Evolutionary conservation across 305 asterid genomes (phyloP), one percentile per base, ranked within the genome.

Genomic region (Fraxinus angustifolia): DNA sequence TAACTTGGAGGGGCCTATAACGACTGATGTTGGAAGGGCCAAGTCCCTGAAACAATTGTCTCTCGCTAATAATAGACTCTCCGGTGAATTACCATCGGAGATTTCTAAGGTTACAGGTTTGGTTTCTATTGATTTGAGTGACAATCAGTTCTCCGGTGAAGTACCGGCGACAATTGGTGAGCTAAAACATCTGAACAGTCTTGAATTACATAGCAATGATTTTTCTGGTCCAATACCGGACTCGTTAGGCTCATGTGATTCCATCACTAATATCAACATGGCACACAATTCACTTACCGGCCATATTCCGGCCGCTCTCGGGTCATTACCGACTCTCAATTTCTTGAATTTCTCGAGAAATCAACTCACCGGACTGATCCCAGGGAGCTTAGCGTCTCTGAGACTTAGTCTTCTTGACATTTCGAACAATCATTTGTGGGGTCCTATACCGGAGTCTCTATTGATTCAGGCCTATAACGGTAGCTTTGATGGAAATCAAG

Each of bases 361-460:
- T 82, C 91, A 89, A 60, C 87, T 95, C 75, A 87, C 93, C 2
- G 99, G 99, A 17, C 85, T 78, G 14, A 95, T 95, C 72, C 99
- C 99, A 0, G 82, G 28, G 23, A 80, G 91, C 60, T 84, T 95
- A 17, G 89, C 99, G 6, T 84, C 93, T 42, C 84, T 91, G 26
- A 89, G 82, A 83, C 90, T 95, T 28, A 95, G 90, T 60, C 88
- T 95, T 45, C 92, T 95, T 19, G 99, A 94, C 81, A 90, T 95
- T 17, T 92, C 99, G 0, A 6, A 91, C 45, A 95, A 95, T 83
- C 83, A 53, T n/a, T 85, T 95, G 68, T 87, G 88, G 10, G 99
- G 99, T 23, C 86, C 91, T 2, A 86, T 95, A 45, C 99, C 98
- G 1, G 88, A 76, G 4, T 85, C 96, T 77, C 97, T 93, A 50